phyloP scores from a whole-genome alignment of 192 early-diverging fungal genomes.

The Backusella parvicylindrica region DNA sequence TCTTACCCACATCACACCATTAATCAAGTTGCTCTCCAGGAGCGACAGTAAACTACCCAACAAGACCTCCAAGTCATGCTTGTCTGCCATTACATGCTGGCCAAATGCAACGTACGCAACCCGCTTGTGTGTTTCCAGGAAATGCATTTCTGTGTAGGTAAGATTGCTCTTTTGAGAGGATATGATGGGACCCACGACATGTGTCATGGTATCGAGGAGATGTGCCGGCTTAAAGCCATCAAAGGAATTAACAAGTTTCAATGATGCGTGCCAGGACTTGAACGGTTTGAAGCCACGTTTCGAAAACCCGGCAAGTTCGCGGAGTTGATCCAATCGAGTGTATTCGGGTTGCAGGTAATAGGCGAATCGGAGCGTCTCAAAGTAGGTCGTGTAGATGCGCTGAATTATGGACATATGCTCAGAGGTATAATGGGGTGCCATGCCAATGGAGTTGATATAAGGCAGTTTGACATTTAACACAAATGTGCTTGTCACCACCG shows the following conservation, averaged over 20 bases:
- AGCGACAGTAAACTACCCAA: not conserved
- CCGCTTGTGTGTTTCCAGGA: slow-evolving; percentile 1
- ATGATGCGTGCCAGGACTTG: not conserved
- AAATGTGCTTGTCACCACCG: not conserved
- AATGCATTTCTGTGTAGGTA: not conserved
- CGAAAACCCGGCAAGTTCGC: not conserved
- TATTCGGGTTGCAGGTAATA: not conserved
- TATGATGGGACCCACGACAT: slow-evolving; percentile 25
- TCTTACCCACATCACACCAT: slow-evolving; percentile 9
- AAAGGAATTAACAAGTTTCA: not conserved
- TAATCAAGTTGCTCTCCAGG: not conserved
- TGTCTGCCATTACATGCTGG: not conserved
- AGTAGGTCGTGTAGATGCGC: not conserved
- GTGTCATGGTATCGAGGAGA: not conserved
- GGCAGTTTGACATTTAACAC: not conserved
- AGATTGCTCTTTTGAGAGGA: not conserved
- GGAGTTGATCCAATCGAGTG: not conserved
- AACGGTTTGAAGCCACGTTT: not conserved
- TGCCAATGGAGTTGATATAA: not conserved
- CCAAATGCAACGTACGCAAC: slow-evolving; percentile 31
- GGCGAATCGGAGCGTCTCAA: not conserved
- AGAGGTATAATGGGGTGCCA: not conserved
- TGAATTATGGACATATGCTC: not conserved
- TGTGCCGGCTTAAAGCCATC: not conserved
- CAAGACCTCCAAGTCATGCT: not conserved